A percentile compares a stretch with the other conserved stretches of the same genome.
Conservation (phyloP, 768 basidiomycete genomes). For the Russula compacta region DNA sequence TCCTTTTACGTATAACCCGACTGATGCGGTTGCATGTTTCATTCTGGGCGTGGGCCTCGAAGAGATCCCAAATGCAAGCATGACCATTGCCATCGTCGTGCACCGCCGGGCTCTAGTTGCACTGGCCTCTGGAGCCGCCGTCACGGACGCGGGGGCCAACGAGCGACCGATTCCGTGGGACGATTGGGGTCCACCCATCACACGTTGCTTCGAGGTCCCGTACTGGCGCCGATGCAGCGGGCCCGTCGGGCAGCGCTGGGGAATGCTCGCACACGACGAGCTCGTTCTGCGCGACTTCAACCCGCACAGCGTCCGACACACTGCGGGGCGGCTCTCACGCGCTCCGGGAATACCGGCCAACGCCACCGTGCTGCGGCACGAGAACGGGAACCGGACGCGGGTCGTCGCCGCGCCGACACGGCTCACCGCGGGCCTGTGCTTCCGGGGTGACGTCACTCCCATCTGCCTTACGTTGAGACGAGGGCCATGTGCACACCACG, state of each 20-base stretch:
- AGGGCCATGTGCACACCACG: not conserved
- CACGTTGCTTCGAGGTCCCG: conserved; percentile 2
- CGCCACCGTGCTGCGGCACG: not conserved
- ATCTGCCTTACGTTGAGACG: conserved; percentile 6
- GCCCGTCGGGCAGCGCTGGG: conserved; percentile 3
- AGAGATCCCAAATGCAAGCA: conserved; percentile 8
- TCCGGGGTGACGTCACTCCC: conserved; percentile 1
- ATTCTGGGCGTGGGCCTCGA: conserved; percentile 9
- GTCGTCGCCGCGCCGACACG: conserved; percentile 1
- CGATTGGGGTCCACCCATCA: not conserved
- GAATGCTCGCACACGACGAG: not conserved
- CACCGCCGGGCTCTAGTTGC: not conserved
- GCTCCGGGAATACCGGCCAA: not conserved
- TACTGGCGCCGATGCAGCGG: conserved; percentile 1
- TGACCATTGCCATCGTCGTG: conserved; percentile 7
- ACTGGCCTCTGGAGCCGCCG: not conserved
- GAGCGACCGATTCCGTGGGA: not conserved
- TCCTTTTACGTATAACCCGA: not conserved
- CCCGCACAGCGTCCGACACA: conserved; percentile 1
- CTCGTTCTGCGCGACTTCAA: conserved; percentile 2
- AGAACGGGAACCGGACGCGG: conserved; percentile 3
- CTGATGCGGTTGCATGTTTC: conserved; percentile 5
- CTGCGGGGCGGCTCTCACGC: not conserved
- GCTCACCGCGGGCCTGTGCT: conserved; percentile 11
- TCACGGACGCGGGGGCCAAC: not conserved